A percentile compares a stretch with the other conserved stretches of the same genome.
phyloP scores from a whole-genome alignment of 495 filamentous ascomycete species.

The Amniculicola lignicola region DNA sequence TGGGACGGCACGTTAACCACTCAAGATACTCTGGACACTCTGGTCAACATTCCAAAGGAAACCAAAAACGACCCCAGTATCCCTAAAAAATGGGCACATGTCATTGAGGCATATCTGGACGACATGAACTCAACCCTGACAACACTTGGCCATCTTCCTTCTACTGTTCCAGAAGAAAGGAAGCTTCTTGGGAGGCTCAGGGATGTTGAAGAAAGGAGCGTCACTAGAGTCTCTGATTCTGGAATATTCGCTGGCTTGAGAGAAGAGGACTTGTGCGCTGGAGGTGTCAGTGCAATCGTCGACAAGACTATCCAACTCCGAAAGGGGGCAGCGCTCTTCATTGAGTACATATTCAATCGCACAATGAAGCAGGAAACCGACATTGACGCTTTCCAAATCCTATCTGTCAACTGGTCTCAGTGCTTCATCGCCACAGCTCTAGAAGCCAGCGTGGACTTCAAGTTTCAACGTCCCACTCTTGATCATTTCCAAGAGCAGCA shows the following conservation, averaged over 20 bases:
- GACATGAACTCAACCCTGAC: slow-evolving; percentile 8
- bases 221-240: slow-evolving; percentile 13
- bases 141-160: not conserved
- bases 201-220: slow-evolving; percentile 14
- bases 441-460: not conserved
- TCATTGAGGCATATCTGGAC: slow-evolving; percentile 1
- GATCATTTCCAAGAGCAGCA: not conserved
- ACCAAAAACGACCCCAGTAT: not conserved
- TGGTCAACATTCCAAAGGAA: slow-evolving; percentile 30
- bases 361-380: not conserved
- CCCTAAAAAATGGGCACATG: not conserved
- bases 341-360: slow-evolving; percentile 1
- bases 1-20: slow-evolving; percentile 44
- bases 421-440: slow-evolving; percentile 27
- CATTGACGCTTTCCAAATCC: slow-evolving; percentile 25
- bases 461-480: not conserved
- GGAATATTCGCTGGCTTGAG: slow-evolving; percentile 19
- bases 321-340: slow-evolving; percentile 28
- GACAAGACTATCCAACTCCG: slow-evolving; percentile 31
- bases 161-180: slow-evolving; percentile 3
- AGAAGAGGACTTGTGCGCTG: not conserved
- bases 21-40: slow-evolving; percentile 36
- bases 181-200: slow-evolving; percentile 5
- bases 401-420: slow-evolving; percentile 42
- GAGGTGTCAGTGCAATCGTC: slow-evolving; percentile 1